Evolutionary conservation across 371 early-diverging fungal genomes (phyloP), one percentile per base, ranked within the genome.

Genomic region (Circinella umbellata): DNA sequence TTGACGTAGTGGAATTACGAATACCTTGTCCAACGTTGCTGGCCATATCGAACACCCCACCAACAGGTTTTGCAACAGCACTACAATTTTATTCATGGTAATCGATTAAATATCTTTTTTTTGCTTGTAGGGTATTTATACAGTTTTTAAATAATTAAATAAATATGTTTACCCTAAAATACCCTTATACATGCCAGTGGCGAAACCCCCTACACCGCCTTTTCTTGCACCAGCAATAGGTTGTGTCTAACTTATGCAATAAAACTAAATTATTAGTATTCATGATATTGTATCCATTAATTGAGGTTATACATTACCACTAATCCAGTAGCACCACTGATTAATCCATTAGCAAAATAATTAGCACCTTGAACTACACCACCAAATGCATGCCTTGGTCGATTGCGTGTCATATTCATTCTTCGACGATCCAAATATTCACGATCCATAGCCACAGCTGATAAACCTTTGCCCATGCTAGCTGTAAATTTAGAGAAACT

Each of bases 131-230:
- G n/a, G n/a, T 2, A 27, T 27, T 27, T 27, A 27, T 27, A 27
- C 2, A 27, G 27, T 27, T 27, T 27, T 27, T 3, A 6, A 42
- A 42, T 42, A 42, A 1, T 9, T 42, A 42, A 42, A 42, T 42
- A 17, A 53, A 53, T 4, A 18, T 15, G 15, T 76, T 76, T 83
- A 90, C 89, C 99, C 99, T 13, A 99, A 94, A 15, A 98, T 73
- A 0, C 98, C 99, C 79, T 93, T 96, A 37, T 98, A 98, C 2
- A 99, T 84, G n/a, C 99, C 99, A 71, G 91, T 94, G 77, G 98
- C 88, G 75, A 99, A 97, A 7, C 99, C 99, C 38, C 92, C 93
- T 0, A 96, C 90, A 37, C 99, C 99, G 61, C 93, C 94, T 70
- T 88, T 89, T 69, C 92, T 86, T 4, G 94, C 97, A 0, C 99